These are phyloP conservation scores for Backusella liffmaniae DNA, from an alignment of 192 early-diverging fungal species.

Conservation along the genomic window DNA sequence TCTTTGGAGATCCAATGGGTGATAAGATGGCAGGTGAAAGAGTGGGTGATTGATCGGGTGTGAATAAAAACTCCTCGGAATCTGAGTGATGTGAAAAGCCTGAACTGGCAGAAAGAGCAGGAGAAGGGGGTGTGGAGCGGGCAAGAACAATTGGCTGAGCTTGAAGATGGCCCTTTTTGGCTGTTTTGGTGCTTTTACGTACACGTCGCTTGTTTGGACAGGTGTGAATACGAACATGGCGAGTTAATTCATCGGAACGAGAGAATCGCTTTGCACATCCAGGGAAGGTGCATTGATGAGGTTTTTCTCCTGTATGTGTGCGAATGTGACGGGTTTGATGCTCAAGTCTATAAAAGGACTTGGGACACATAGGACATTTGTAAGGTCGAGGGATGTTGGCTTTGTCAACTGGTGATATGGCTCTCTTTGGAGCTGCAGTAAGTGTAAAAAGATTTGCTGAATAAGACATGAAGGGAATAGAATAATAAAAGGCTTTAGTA, in stretches of 20 bases:
- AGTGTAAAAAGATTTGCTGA: slow-evolving; percentile 5
- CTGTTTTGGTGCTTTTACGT: slow-evolving; percentile 18
- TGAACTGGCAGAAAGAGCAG: slow-evolving; percentile 16
- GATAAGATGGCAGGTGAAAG: slow-evolving; percentile 16
- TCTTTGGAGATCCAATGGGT: slow-evolving; percentile 21
- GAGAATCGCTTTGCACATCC: slow-evolving; percentile 82
- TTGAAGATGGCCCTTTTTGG: neutral
- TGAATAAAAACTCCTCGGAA: slow-evolving; percentile 23
- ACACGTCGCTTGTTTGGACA: slow-evolving; percentile 41
- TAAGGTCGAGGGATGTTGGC: slow-evolving; percentile 54
- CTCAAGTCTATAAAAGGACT: slow-evolving; percentile 82
- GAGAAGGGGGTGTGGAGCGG: slow-evolving; percentile 14
- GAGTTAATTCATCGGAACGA: slow-evolving; percentile 75
- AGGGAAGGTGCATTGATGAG: slow-evolving; percentile 70
- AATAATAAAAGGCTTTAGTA: neutral
- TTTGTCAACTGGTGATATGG: slow-evolving; percentile 26
- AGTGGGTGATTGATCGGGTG: slow-evolving; percentile 17
- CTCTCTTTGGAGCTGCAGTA: slow-evolving; percentile 18
- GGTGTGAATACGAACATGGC: slow-evolving; percentile 54
- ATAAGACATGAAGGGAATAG: neutral
- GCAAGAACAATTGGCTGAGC: neutral
- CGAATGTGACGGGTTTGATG: slow-evolving; percentile 86
- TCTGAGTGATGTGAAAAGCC: slow-evolving; percentile 17
- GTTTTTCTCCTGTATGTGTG: slow-evolving; percentile 86
- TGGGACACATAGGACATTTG: slow-evolving; percentile 60